phyloP scores from a whole-genome alignment of 495 filamentous ascomycete species.

The Penicillium lagena region DNA sequence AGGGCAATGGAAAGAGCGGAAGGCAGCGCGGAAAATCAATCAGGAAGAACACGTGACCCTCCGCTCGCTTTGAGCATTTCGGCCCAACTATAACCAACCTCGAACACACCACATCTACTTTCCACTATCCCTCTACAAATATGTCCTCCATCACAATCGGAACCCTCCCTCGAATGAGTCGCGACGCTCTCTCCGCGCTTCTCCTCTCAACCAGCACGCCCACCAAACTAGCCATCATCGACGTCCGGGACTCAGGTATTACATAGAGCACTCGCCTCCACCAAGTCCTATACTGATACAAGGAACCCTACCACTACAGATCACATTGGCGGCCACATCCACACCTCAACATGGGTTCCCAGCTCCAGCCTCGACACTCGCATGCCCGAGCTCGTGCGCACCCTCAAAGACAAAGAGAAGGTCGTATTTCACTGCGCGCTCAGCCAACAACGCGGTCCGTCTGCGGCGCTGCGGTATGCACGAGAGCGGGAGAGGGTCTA shows the following conservation, averaged over 20 bases:
- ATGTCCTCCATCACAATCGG: slow-evolving; percentile 55
- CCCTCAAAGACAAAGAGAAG: slow-evolving; percentile 66
- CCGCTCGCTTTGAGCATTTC: background rate
- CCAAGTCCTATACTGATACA: background rate
- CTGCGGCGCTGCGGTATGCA: slow-evolving; percentile 37
- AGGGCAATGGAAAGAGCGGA: too few relatives aligned
- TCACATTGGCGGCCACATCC: slow-evolving; percentile 89
- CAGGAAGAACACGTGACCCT: slow-evolving; percentile 19
- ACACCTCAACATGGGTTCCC: slow-evolving; percentile 64
- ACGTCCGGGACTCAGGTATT: slow-evolving; percentile 78
- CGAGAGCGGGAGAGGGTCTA: slow-evolving; percentile 33
- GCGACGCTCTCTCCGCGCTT: slow-evolving; percentile 52
- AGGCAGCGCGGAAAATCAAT: slow-evolving; percentile 11
- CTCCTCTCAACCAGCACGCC: slow-evolving; percentile 27
- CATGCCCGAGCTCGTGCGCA: slow-evolving; percentile 75
- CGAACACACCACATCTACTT: background rate
- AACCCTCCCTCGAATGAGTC: slow-evolving; percentile 57
- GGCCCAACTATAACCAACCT: too few relatives aligned
- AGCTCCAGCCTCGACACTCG: slow-evolving; percentile 63
- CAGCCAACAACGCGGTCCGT: slow-evolving; percentile 68
- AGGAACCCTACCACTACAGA: slow-evolving; percentile 41
- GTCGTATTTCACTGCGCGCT: slow-evolving; percentile 97
- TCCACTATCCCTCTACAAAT: background rate
- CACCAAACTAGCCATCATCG: slow-evolving; percentile 63
- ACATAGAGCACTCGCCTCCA: background rate